A percentile compares a stretch with the other conserved stretches of the same genome.
Evolutionary conservation across 202 grass and related monocot species (phyloP).

Genomic region (Musa balbisiana): DNA sequence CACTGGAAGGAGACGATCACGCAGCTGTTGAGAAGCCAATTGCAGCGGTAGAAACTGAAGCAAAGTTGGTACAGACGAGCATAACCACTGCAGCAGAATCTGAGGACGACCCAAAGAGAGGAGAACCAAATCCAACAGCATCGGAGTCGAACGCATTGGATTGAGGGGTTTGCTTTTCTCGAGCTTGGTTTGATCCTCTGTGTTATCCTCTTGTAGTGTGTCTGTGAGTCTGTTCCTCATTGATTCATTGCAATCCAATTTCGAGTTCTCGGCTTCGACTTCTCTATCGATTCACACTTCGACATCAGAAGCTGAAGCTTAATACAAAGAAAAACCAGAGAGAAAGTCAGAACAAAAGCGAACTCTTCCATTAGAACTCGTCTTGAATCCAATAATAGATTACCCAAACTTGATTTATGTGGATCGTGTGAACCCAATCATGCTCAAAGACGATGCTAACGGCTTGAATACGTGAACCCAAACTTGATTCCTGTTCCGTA

Average conservation of each 20-base stretch:
- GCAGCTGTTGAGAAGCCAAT: background rate
- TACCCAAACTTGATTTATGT: too few relatives aligned
- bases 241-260: background rate
- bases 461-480: too few relatives aligned
- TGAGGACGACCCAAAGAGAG: background rate
- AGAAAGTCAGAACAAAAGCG: too few relatives aligned
- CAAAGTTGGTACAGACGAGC: too few relatives aligned
- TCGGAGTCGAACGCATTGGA: background rate
- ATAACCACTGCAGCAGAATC: background rate
- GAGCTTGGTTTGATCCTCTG: background rate
- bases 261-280: too few relatives aligned
- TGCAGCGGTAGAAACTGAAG: background rate
- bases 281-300: background rate
- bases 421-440: too few relatives aligned
- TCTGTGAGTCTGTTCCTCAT: background rate
- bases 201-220: background rate
- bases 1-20: background rate
- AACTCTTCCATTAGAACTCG: too few relatives aligned
- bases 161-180: background rate
- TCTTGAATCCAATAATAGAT: too few relatives aligned
- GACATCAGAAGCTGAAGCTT: too few relatives aligned
- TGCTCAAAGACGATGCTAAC: too few relatives aligned
- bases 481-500: too few relatives aligned
- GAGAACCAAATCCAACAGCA: background rate
- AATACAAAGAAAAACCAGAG: too few relatives aligned